Evolutionary conservation across 2,329 filamentous ascomycete genomes (phyloP).

Genomic region (Cyphellophora attinorum): DNA sequence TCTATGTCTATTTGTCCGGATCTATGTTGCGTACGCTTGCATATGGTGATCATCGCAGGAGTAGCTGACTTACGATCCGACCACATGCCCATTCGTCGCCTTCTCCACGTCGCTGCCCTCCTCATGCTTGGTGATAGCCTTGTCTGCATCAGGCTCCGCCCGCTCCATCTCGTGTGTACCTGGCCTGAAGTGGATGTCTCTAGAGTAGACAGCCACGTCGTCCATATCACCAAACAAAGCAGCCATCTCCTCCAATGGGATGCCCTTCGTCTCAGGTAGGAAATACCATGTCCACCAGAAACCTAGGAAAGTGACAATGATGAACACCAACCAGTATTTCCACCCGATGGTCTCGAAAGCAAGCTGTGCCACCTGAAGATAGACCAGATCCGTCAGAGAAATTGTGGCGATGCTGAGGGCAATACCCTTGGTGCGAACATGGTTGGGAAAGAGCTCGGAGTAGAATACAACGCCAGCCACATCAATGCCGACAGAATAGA

Average conservation of each 20-base stretch:
- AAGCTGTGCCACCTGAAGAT: conserved; percentile 5
- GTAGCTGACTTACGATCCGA: no score
- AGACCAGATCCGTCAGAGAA: conserved; percentile 7
- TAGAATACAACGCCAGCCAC: conserved; percentile 11
- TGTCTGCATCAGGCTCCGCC: no score
- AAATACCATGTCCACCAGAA: conserved; percentile 2
- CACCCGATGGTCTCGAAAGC: conserved; percentile 24
- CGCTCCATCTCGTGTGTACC: conserved; percentile 9
- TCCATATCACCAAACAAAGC: conserved; percentile 18
- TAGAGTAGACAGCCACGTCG: conserved; percentile 13
- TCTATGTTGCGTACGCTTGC: no score
- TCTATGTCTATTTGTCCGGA: no score
- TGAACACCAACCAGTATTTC: conserved; percentile 23
- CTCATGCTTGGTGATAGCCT: no score
- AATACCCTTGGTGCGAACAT: conserved; percentile 9
- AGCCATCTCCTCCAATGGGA: conserved; percentile 27
- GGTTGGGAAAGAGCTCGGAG: conserved; percentile 10
- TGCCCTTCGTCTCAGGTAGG: conserved; percentile 22
- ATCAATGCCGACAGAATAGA: conserved; percentile 25
- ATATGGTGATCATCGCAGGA: no score
- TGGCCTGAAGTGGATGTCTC: conserved; percentile 11
- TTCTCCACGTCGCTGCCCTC: no score
- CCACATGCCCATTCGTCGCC: no score
- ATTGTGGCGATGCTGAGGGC: conserved; percentile 8
- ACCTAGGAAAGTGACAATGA: conserved; percentile 4